Evolutionary conservation across 108 stramenopile species (phyloP).

Genomic region (Fragilaria radians): DNA sequence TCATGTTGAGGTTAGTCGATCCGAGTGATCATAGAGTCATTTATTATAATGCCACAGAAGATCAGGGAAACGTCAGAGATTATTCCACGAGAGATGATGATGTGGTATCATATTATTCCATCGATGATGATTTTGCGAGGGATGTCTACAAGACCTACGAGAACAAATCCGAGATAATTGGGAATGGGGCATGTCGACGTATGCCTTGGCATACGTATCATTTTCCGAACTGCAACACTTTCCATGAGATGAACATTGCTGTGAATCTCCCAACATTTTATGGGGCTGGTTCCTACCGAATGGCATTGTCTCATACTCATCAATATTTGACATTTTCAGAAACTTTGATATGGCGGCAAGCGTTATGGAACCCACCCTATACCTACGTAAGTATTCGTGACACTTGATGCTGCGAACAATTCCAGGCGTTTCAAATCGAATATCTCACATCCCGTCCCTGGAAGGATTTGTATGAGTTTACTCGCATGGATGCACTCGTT

Average conservation of each 20-base stretch:
- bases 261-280: not conserved
- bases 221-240: slow-evolving; percentile 59
- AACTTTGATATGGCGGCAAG: not conserved
- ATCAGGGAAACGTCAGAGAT: not conserved
- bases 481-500: slow-evolving; percentile 46
- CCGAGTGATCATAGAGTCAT: no score
- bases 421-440: no score
- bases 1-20: no score
- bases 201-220: slow-evolving; percentile 25
- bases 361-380: not conserved
- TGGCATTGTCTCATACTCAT: slow-evolving; percentile 5
- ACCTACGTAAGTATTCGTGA: not conserved
- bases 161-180: slow-evolving; percentile 10
- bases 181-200: slow-evolving; percentile 25
- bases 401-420: not conserved
- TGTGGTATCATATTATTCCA: slow-evolving; percentile 40
- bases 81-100: slow-evolving; percentile 19
- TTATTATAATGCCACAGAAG: not conserved
- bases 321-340: slow-evolving; percentile 4
- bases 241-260: slow-evolving; percentile 35
- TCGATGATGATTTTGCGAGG: slow-evolving; percentile 41
- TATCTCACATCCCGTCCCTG: not conserved
- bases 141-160: slow-evolving; percentile 15
- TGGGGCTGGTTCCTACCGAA: slow-evolving; percentile 8
- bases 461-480: slow-evolving; percentile 4